These are phyloP conservation scores for Ogataea chonburiensis DNA, from an alignment of 805 yeast species.

Conservation along the genomic window DNA sequence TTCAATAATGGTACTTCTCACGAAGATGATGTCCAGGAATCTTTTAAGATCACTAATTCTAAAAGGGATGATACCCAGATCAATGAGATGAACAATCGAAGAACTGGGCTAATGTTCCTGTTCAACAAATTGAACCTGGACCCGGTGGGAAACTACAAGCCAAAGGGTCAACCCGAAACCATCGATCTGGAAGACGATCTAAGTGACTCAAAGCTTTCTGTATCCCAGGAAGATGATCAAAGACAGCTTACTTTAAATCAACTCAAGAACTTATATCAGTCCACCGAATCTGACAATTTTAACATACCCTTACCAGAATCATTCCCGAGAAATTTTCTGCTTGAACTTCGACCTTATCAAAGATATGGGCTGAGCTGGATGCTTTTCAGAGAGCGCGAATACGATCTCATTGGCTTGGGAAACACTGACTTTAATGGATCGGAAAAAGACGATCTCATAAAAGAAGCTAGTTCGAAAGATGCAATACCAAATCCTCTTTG, in stretches of 20 bases:
- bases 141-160: constrained; percentile 2
- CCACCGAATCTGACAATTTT: constrained; percentile 47
- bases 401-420: constrained; percentile 39
- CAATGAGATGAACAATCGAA: constrained; percentile 1
- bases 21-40: constrained; percentile 24
- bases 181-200: constrained; percentile 55
- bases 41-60: constrained; percentile 5
- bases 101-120: constrained; percentile 13
- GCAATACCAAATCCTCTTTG: constrained; percentile 80
- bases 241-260: constrained; percentile 59
- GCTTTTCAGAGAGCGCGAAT: constrained; percentile 73
- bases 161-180: constrained; percentile 26
- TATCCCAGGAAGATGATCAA: constrained; percentile 9
- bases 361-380: constrained; percentile 86
- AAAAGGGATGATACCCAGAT: not conserved
- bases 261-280: constrained; percentile 67
- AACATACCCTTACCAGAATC: constrained; percentile 65
- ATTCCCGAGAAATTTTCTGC: constrained; percentile 52
- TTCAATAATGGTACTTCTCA: constrained; percentile 39
- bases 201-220: constrained; percentile 37
- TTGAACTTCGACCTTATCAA: constrained; percentile 73
- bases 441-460: constrained; percentile 23
- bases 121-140: constrained; percentile 18
- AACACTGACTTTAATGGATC: constrained; percentile 26
- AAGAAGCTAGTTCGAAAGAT: constrained; percentile 36